Conservation (phyloP, 345 rosid genomes). For the Leavenworthia alabamica region DNA sequence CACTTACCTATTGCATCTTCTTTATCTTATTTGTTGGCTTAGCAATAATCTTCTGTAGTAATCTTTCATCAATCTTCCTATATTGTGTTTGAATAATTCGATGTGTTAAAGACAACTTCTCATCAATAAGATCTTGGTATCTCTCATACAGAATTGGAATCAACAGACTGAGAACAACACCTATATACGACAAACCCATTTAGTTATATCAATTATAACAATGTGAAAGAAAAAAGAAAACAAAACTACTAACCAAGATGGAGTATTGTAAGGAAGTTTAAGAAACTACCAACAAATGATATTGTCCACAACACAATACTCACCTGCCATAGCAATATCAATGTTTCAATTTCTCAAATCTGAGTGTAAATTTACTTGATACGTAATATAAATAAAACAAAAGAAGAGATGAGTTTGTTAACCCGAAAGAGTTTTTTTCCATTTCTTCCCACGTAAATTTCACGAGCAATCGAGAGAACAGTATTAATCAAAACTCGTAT, state of each 20-base stretch:
- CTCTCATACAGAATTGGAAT: slow-evolving; percentile 62
- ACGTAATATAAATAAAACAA: not conserved
- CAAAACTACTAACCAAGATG: slow-evolving; percentile 57
- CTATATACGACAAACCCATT: no score
- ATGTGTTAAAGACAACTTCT: slow-evolving; percentile 45
- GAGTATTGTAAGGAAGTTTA: slow-evolving; percentile 66
- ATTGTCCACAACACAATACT: slow-evolving; percentile 50
- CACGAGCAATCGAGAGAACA: slow-evolving; percentile 49
- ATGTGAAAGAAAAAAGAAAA: not conserved
- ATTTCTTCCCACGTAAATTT: slow-evolving; percentile 55
- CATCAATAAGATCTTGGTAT: slow-evolving; percentile 61
- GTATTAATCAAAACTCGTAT: slow-evolving; percentile 42
- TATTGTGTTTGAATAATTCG: slow-evolving; percentile 48
- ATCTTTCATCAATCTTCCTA: slow-evolving; percentile 48
- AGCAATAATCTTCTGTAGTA: slow-evolving; percentile 44
- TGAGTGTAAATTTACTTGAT: not conserved
- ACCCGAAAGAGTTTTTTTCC: slow-evolving; percentile 63
- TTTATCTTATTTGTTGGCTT: slow-evolving; percentile 47
- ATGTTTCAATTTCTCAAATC: not conserved
- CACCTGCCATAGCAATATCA: slow-evolving; percentile 42
- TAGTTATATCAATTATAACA: no score
- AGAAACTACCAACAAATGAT: slow-evolving; percentile 56
- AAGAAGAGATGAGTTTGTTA: not conserved
- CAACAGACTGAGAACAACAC: slow-evolving; percentile 57
- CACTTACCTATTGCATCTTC: slow-evolving; percentile 65